These are phyloP conservation scores for Colletotrichum tamarilloi DNA, from an alignment of 2,329 filamentous ascomycete genomes.

Conservation along the genomic window DNA sequence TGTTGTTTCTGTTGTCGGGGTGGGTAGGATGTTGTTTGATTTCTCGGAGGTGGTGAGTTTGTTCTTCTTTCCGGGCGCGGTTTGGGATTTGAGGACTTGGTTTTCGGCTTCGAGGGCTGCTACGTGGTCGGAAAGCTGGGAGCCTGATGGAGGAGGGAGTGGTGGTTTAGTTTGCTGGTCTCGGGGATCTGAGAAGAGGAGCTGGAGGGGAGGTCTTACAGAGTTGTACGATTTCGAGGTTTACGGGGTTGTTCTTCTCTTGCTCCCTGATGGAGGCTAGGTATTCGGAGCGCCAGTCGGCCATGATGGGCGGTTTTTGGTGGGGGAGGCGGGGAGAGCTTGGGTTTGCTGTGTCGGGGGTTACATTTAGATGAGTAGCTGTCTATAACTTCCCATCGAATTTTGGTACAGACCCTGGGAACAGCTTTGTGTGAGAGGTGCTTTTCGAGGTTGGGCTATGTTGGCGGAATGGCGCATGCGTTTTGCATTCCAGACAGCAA, in stretches of 20 bases:
- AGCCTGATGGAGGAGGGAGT: slow-evolving; percentile 57
- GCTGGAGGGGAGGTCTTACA: slow-evolving; percentile 66
- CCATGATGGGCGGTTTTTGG: slow-evolving; percentile 50
- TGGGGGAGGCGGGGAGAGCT: background rate
- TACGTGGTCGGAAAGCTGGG: slow-evolving; percentile 74
- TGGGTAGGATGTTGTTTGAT: slow-evolving; percentile 1
- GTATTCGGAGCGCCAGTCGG: slow-evolving; percentile 86
- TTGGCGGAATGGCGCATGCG: background rate
- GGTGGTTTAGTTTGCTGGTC: background rate
- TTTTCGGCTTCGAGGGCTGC: slow-evolving; percentile 71
- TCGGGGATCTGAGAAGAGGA: background rate
- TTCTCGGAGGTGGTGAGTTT: slow-evolving; percentile 37
- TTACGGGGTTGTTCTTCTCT: slow-evolving; percentile 71
- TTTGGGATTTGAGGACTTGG: slow-evolving; percentile 48
- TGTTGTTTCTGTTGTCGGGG: background rate
- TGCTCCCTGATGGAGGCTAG: slow-evolving; percentile 79
- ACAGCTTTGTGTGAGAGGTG: background rate
- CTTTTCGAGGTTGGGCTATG: background rate
- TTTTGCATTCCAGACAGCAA: background rate
- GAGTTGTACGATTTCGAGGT: slow-evolving; percentile 77
- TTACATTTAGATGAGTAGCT: background rate
- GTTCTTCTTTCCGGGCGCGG: slow-evolving; percentile 38
- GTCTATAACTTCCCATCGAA: background rate
- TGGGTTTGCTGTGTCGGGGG: background rate
- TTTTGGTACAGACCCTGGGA: no score